Evolutionary conservation across 2,329 filamentous ascomycete species (phyloP).

Genomic region (Phyllosticta citriasiana): DNA sequence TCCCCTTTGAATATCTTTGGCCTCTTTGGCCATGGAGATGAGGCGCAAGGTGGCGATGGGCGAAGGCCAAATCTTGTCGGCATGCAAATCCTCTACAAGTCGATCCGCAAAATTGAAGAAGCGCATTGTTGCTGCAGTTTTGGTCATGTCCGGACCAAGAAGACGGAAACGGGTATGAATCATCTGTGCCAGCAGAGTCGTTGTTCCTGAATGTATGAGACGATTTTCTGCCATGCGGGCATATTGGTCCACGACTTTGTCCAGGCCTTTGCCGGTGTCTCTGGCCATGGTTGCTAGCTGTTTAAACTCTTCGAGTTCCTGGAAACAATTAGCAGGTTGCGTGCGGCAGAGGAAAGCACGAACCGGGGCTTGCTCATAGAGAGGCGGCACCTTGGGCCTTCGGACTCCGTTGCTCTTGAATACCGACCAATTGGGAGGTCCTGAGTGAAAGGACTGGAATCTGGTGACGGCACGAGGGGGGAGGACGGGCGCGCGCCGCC

Average conservation of each 20-base stretch:
- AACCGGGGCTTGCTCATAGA: background rate
- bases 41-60: slow-evolving; percentile 35
- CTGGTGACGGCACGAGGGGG: background rate
- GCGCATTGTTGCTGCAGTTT: background rate
- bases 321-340: background rate
- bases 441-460: background rate
- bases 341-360: background rate
- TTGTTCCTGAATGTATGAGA: background rate
- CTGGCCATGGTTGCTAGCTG: background rate
- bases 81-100: slow-evolving; percentile 25
- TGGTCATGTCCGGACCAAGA: background rate
- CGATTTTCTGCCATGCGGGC: background rate
- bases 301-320: background rate
- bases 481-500: background rate
- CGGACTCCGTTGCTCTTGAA: background rate
- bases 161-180: background rate
- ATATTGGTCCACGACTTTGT: background rate
- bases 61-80: slow-evolving; percentile 25
- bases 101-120: background rate
- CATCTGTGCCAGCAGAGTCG: background rate
- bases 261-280: background rate
- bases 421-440: no score
- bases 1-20: slow-evolving; percentile 28
- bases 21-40: slow-evolving; percentile 37
- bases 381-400: no score